Evolutionary conservation across 1,284 basidiomycete genomes (phyloP).

Genomic region (Bondarzewia mesenterica): DNA sequence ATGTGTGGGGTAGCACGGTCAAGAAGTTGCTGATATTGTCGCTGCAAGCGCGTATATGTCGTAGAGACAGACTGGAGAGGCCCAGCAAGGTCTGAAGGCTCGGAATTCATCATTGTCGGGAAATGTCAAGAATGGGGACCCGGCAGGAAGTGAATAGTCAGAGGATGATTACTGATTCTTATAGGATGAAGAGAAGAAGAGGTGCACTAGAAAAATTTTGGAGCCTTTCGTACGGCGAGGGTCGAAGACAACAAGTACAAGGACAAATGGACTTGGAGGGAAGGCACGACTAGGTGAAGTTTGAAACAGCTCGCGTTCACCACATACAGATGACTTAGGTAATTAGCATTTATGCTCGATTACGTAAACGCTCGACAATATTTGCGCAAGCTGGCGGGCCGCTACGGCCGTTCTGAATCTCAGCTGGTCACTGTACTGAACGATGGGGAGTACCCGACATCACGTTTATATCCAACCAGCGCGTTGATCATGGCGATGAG

Average conservation of each 20-base stretch:
- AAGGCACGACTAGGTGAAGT: no score
- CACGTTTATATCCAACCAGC: neutral
- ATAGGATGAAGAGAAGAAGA: no score
- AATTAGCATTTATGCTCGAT: no score
- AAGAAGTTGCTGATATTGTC: conserved; percentile 77
- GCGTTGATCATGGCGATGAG: neutral
- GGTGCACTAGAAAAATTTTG: no score
- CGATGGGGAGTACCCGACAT: neutral
- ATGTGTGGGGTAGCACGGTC: conserved; percentile 91
- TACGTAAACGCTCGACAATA: no score
- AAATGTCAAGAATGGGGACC: neutral
- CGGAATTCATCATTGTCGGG: conserved; percentile 38
- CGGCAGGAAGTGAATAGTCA: no score
- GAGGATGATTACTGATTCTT: no score
- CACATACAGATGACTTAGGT: no score
- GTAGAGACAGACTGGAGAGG: conserved; percentile 45
- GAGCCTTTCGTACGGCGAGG: no score
- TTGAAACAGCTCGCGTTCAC: no score
- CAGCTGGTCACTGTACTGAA: neutral
- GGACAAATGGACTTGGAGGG: neutral
- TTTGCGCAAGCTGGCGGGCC: no score
- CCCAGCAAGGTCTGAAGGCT: conserved; percentile 32
- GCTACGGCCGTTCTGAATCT: neutral
- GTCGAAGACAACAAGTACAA: neutral
- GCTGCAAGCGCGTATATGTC: conserved; percentile 42